A percentile compares a stretch with the other conserved stretches of the same genome.
Evolutionary conservation across 352 stramenopile species (phyloP).

Genomic region (Phytophthora parvispora): DNA sequence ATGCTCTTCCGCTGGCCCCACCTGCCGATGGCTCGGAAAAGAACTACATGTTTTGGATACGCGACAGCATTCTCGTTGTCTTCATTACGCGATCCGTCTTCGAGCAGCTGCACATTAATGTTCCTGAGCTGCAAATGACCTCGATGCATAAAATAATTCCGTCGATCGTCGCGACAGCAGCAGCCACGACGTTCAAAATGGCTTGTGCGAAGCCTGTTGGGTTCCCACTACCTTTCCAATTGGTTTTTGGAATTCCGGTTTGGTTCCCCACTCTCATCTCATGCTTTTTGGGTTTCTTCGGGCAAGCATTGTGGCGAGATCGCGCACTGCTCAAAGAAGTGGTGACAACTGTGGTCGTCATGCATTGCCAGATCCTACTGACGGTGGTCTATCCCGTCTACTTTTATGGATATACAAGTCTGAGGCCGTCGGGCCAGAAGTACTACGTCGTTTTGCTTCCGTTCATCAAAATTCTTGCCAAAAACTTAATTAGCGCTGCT

Average conservation of each 20-base stretch:
- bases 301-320: background rate
- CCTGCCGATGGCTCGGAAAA: background rate
- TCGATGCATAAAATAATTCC: background rate
- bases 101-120: background rate
- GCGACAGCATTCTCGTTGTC: background rate
- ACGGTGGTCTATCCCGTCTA: background rate
- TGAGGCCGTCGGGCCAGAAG: background rate
- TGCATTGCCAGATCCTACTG: background rate
- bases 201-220: background rate
- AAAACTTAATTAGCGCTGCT: background rate
- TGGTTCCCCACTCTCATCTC: background rate
- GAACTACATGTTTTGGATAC: slow-evolving; percentile 1
- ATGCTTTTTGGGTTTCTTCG: background rate
- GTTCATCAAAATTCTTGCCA: background rate
- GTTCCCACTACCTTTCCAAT: background rate
- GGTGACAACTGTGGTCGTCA: background rate
- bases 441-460: background rate
- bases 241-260: background rate
- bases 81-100: background rate
- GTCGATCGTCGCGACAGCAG: background rate
- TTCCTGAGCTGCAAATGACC: background rate
- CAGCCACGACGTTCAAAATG: background rate
- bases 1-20: background rate
- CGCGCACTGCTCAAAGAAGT: background rate
- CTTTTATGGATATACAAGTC: background rate